Base-by-base conservation (phyloP, 140 eudicot genomes). In the Ambrosia hybrid region DNA sequence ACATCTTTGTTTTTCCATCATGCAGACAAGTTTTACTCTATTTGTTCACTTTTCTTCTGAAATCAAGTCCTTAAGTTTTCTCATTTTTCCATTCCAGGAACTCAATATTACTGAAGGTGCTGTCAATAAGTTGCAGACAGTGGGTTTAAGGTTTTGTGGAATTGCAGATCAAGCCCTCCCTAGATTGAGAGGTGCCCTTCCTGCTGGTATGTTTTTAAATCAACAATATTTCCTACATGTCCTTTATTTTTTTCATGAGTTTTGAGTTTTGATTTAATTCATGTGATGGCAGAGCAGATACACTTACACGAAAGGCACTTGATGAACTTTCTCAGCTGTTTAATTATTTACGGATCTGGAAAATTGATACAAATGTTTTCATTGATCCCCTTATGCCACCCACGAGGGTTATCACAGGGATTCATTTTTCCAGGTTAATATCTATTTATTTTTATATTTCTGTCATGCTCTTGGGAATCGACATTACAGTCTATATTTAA, bases 341-440 rank as follows among this genome's bases (percentile, higher is more conserved):
- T 37, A 89, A 82, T 78, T 93, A 82, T 76, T 85, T 93, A 62
- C 81, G 93, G 75, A 73, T 85, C 9, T 89, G 98, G 98, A 89
- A 72, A 72, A 70, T 90, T 41, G 87, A 90, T 72, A 81, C 75
- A 65, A 72, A 84, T 70, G 90, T 85, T 60, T 86, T 69, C 80
- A 74, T 92, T 0, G 98, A 92, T 82, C 85, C 98, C 11, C 96
- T 92, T 76, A 87, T 92, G 95, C 96, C 98, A 57, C 96, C 98
- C 49, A 80, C 14, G 93, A 92, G 83, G 79, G 53, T 73, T 92
- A 92, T 69, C 96, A 92, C 79, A 82, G 96, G 75, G 79, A 85
- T 80, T 76, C 92, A 65, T 92, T 85, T 85, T 92, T 92, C 76
- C 96, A 92, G 96, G 96, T 89, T 64, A 48, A 51, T 8, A 36